A percentile compares a stretch with the other conserved stretches of the same genome.
phyloP scores from a whole-genome alignment of 805 yeast species.

The Yarrowia sp. region DNA sequence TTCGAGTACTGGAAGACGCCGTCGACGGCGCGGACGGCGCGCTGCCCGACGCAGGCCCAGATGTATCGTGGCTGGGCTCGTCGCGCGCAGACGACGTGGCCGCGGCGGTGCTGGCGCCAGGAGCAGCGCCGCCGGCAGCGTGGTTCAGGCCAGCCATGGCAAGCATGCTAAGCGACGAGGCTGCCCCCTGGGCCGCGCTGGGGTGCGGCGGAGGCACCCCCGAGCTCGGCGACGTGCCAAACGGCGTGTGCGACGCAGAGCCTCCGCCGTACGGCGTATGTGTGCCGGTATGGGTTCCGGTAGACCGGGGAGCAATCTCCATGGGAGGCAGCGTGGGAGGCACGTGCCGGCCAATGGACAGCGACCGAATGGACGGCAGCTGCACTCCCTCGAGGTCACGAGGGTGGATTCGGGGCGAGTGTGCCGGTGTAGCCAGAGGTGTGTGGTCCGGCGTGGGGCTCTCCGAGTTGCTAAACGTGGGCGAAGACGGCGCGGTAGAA shows the following conservation, averaged over 20 bases:
- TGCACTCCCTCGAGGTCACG: conserved; percentile 39
- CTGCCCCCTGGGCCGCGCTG: background rate
- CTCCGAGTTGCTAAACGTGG: conserved; percentile 39
- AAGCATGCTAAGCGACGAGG: conserved; percentile 8
- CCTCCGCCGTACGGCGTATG: conserved; percentile 22
- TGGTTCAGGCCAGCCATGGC: conserved; percentile 23
- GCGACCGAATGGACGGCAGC: conserved; percentile 41
- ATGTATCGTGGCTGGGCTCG: background rate
- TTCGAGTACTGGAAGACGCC: background rate
- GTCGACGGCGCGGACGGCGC: background rate
- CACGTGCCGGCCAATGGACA: conserved; percentile 30
- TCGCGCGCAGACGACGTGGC: conserved; percentile 4
- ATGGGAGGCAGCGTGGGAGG: conserved; percentile 33
- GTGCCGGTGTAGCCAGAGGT: conserved; percentile 46
- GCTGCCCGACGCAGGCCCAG: background rate
- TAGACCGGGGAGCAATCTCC: conserved; percentile 27
- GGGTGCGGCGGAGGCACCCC: background rate
- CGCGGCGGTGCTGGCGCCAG: background rate
- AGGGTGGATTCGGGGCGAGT: conserved; percentile 45
- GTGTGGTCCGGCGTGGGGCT: conserved; percentile 45
- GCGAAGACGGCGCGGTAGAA: conserved; percentile 45
- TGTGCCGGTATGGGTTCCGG: conserved; percentile 24
- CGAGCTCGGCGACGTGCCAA: conserved; percentile 21
- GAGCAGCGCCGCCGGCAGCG: background rate
- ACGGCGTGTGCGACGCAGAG: conserved; percentile 16